A percentile compares a stretch with the other conserved stretches of the same genome.
These are phyloP conservation scores for Candida oleophila DNA, from an alignment of 805 yeast genomes.

Conservation along the genomic window DNA sequence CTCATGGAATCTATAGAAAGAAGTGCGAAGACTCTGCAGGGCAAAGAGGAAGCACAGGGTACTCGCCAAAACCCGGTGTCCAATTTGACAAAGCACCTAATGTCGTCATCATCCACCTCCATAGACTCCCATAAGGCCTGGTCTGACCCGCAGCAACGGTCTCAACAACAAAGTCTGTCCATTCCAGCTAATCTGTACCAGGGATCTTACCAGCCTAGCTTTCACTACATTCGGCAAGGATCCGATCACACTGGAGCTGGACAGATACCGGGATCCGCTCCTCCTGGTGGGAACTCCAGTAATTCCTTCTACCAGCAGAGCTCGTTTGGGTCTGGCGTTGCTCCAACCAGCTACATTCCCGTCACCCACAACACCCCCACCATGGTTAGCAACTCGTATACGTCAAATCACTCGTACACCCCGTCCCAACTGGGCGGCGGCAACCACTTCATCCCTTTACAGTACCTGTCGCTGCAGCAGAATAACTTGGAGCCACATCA, in stretches of 20 bases:
- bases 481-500: slow-evolving; percentile 11
- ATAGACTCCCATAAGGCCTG: slow-evolving; percentile 3
- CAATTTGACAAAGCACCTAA: slow-evolving; percentile 28
- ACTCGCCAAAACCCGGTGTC: slow-evolving; percentile 14
- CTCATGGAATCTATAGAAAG: not conserved
- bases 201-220: not conserved
- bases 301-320: not conserved
- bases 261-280: not conserved
- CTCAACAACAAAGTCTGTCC: slow-evolving; percentile 18
- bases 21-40: not conserved
- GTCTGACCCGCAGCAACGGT: slow-evolving; percentile 6
- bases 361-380: slow-evolving; percentile 44
- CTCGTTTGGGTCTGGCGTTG: not conserved
- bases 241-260: not conserved
- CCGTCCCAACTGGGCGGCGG: slow-evolving; percentile 14
- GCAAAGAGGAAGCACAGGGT: not conserved
- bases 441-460: slow-evolving; percentile 9
- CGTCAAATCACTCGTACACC: slow-evolving; percentile 38
- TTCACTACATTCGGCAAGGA: not conserved
- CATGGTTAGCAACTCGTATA: slow-evolving; percentile 41
- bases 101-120: slow-evolving; percentile 16
- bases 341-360: slow-evolving; percentile 32
- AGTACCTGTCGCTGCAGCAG: slow-evolving; percentile 1
- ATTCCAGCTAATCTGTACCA: not conserved
- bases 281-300: not conserved